Evolutionary conservation across 768 basidiomycete genomes (phyloP).

Genomic region (Agrocybe chaxingu): DNA sequence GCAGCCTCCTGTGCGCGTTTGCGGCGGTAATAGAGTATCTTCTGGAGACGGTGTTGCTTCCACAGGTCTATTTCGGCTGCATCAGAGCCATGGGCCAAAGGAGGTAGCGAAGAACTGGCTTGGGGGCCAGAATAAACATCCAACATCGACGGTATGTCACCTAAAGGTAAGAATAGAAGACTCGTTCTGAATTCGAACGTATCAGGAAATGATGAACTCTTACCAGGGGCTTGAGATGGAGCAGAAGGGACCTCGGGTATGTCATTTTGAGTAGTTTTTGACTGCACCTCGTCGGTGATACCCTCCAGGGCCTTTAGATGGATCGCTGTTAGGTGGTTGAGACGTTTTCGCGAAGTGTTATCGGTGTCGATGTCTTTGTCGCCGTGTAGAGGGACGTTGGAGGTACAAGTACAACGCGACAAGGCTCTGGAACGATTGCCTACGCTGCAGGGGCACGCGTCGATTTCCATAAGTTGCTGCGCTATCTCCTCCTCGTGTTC

Average conservation of each 20-base stretch:
- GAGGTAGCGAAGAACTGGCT: background rate
- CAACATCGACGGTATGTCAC: no score
- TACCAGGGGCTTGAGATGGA: no score
- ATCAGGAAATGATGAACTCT: no score
- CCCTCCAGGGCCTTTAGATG: slow-evolving; percentile 22
- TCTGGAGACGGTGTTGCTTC: slow-evolving; percentile 53
- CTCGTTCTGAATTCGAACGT: no score
- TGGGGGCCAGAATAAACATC: background rate
- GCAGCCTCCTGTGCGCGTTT: slow-evolving; percentile 49
- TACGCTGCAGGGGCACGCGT: slow-evolving; percentile 15
- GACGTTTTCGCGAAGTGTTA: background rate
- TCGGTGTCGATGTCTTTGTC: background rate
- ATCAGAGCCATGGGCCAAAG: background rate
- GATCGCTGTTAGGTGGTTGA: slow-evolving; percentile 19
- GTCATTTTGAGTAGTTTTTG: background rate
- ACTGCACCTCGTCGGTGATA: slow-evolving; percentile 18
- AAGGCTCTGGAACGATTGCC: slow-evolving; percentile 1
- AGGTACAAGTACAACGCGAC: background rate
- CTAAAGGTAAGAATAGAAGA: no score
- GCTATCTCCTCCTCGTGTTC: slow-evolving; percentile 45
- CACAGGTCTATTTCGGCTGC: slow-evolving; percentile 25
- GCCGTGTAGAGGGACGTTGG: background rate
- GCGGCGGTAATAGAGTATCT: slow-evolving; percentile 71
- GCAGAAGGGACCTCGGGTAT: no score
- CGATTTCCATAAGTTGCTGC: slow-evolving; percentile 5